Evolutionary conservation across 2,329 filamentous ascomycete genomes (phyloP).

Genomic region (Venturia nashicola): DNA sequence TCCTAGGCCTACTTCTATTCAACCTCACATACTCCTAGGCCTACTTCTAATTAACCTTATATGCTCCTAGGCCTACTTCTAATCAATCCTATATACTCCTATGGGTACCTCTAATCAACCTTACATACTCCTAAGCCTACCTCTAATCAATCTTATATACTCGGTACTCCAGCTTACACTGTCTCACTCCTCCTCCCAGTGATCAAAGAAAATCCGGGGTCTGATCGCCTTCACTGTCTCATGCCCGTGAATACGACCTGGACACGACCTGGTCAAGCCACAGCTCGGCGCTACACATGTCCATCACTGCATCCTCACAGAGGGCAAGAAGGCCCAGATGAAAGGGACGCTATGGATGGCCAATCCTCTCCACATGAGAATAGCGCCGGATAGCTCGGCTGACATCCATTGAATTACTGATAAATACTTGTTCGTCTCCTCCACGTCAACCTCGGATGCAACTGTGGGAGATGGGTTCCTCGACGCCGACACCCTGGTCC

Average conservation of each 20-base stretch:
- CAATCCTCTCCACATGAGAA: not conserved
- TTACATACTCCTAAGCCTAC: no score
- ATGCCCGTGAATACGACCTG: not conserved
- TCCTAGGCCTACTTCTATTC: no score
- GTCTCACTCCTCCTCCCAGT: not conserved
- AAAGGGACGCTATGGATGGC: not conserved
- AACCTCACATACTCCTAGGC: no score
- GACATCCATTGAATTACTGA: no score
- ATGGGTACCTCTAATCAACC: no score
- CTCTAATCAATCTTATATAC: no score
- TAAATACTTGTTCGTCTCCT: no score
- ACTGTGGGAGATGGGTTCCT: not conserved
- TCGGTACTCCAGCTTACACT: no score
- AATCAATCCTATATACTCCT: no score
- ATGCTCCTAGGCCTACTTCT: no score
- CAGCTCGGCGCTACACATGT: not conserved
- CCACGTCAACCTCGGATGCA: no score
- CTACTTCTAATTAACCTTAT: no score
- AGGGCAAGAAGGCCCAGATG: not conserved
- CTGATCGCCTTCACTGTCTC: not conserved
- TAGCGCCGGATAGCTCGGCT: not conserved
- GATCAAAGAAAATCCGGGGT: not conserved
- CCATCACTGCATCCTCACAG: not conserved
- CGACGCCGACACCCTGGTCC: not conserved
- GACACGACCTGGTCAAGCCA: not conserved